These are phyloP conservation scores for Xylogone sp. DNA, from an alignment of 2,329 filamentous ascomycete species.

Conservation along the genomic window DNA sequence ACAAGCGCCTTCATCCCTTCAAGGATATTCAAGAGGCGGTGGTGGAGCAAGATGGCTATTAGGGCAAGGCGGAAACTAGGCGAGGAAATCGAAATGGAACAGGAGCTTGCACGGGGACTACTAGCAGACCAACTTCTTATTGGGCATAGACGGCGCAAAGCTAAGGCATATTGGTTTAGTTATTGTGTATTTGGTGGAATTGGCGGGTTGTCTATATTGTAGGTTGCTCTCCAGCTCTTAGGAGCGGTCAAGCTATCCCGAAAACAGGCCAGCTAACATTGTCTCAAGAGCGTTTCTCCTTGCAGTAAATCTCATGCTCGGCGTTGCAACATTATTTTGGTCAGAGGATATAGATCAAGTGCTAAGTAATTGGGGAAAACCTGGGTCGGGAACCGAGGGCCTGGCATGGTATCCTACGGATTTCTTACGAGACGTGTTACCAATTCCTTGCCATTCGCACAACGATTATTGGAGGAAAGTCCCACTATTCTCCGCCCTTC, in stretches of 20 bases:
- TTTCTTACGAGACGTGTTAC: slow-evolving; percentile 47
- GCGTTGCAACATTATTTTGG: slow-evolving; percentile 27
- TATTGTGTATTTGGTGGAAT: slow-evolving; percentile 33
- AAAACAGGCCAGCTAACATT: background rate
- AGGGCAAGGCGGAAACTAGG: background rate
- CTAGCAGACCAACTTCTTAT: background rate
- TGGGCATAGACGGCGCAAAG: slow-evolving; percentile 2
- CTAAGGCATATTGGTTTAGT: slow-evolving; percentile 17
- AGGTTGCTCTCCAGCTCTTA: slow-evolving; percentile 13
- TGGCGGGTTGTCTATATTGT: slow-evolving; percentile 33
- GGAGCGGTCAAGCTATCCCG: slow-evolving; percentile 2
- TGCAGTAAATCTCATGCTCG: slow-evolving; percentile 28
- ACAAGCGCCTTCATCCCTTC: background rate
- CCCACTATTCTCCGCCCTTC: slow-evolving; percentile 59
- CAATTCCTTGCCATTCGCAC: slow-evolving; percentile 61
- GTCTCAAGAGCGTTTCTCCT: slow-evolving; percentile 28
- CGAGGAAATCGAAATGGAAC: background rate
- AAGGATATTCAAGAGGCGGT: background rate
- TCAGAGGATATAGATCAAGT: slow-evolving; percentile 25
- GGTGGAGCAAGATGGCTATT: background rate
- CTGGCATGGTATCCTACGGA: slow-evolving; percentile 45
- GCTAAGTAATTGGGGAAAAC: slow-evolving; percentile 31
- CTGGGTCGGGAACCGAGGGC: slow-evolving; percentile 34
- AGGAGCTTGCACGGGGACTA: background rate
- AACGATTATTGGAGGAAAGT: slow-evolving; percentile 67